Percentiles rank a stretch among this genome's conserved stretches.
Evolutionary conservation across 2,329 filamentous ascomycete genomes (phyloP).

Genomic region (Mollisiaceae sp.): DNA sequence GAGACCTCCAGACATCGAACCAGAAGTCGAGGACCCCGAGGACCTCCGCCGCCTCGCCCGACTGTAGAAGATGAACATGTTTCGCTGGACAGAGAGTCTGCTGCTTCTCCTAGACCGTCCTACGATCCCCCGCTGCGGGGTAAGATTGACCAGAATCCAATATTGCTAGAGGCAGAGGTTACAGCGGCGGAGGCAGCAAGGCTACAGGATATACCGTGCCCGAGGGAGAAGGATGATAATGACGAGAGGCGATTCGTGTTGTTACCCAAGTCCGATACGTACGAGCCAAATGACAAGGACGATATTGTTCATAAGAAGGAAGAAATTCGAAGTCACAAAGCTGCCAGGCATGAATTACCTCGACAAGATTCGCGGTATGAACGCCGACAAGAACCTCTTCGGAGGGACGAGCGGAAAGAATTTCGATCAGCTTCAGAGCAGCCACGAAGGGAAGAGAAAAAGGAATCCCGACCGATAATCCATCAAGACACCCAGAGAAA

Average conservation of each 20-base stretch:
- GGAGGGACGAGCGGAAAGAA: constrained; percentile 14
- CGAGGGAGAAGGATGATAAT: constrained; percentile 34
- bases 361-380: constrained; percentile 12
- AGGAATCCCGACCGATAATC: constrained; percentile 4
- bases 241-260: constrained; percentile 69
- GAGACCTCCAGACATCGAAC: constrained; percentile 25
- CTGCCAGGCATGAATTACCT: constrained; percentile 4
- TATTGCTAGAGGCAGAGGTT: constrained; percentile 64
- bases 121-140: constrained; percentile 67
- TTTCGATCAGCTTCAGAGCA: neutral
- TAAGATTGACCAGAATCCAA: constrained; percentile 69
- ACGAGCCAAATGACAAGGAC: constrained; percentile 15
- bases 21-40: constrained; percentile 30
- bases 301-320: constrained; percentile 13
- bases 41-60: constrained; percentile 60
- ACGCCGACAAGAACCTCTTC: neutral
- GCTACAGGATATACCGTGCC: constrained; percentile 33
- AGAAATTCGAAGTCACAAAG: constrained; percentile 6
- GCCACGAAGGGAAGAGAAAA: neutral
- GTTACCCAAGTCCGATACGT: constrained; percentile 46
- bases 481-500: constrained; percentile 7
- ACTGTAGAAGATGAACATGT: constrained; percentile 72
- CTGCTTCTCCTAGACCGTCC: constrained; percentile 13
- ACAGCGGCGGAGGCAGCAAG: constrained; percentile 40
- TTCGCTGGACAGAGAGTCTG: constrained; percentile 65